These are phyloP conservation scores for Penicillium sp. DNA, from an alignment of 2,329 filamentous ascomycete genomes.

Conservation along the genomic window DNA sequence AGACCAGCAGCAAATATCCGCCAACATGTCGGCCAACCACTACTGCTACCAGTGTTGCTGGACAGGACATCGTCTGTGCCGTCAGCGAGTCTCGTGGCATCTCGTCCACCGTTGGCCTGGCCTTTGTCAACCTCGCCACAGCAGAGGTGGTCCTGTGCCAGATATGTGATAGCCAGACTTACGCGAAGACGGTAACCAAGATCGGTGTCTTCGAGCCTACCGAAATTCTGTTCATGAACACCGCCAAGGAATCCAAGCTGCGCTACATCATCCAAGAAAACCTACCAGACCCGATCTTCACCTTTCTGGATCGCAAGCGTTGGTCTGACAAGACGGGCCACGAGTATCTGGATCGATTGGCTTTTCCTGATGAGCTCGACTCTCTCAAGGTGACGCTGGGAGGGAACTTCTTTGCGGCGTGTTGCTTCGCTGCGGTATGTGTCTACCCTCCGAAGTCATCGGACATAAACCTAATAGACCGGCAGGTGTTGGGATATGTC, in stretches of 20 bases:
- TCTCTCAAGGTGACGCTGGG: slow-evolving; percentile 71
- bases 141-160: slow-evolving; percentile 82
- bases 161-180: slow-evolving; percentile 89
- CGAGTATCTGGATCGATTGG: slow-evolving; percentile 72
- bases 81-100: slow-evolving; percentile 83
- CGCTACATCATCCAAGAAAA: slow-evolving; percentile 69
- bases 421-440: slow-evolving; percentile 76
- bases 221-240: slow-evolving; percentile 70
- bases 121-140: slow-evolving; percentile 80
- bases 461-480: slow-evolving; percentile 15
- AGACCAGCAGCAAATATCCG: slow-evolving; percentile 44
- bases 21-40: slow-evolving; percentile 51
- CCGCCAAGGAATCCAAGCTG: slow-evolving; percentile 69
- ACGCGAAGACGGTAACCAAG: slow-evolving; percentile 82
- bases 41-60: slow-evolving; percentile 52
- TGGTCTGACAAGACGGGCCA: slow-evolving; percentile 77
- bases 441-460: neutral
- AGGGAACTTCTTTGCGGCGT: slow-evolving; percentile 81
- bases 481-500: slow-evolving; percentile 72
- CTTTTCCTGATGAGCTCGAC: slow-evolving; percentile 73
- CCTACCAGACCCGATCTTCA: slow-evolving; percentile 57
- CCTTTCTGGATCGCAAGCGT: slow-evolving; percentile 66
- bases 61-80: slow-evolving; percentile 78
- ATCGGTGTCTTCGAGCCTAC: slow-evolving; percentile 74
- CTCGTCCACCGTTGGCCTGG: slow-evolving; percentile 75